phyloP scores from a whole-genome alignment of 805 yeast genomes.

The Brettanomyces bruxellensis region DNA sequence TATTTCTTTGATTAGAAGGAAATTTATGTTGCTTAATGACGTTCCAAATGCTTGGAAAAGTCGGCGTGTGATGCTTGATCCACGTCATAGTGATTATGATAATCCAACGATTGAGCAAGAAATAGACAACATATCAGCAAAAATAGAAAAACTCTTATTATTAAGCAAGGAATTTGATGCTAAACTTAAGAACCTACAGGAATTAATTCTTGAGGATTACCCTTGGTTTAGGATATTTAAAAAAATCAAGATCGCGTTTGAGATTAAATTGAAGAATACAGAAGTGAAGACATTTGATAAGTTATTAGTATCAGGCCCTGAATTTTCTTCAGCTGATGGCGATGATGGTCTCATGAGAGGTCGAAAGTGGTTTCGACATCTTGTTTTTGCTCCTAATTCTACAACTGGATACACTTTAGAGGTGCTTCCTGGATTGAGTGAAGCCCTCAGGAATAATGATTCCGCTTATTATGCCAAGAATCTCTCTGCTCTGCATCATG shows the following conservation, averaged over 20 bases:
- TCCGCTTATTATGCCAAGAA: slow-evolving; percentile 23
- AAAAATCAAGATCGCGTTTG: slow-evolving; percentile 51
- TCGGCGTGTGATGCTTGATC: slow-evolving; percentile 7
- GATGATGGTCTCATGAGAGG: slow-evolving; percentile 33
- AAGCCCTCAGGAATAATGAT: slow-evolving; percentile 37
- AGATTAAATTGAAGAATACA: slow-evolving; percentile 44
- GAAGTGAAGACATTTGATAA: slow-evolving; percentile 48
- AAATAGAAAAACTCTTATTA: slow-evolving; percentile 6
- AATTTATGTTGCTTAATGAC: slow-evolving; percentile 22
- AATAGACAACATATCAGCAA: slow-evolving; percentile 21
- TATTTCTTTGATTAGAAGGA: slow-evolving; percentile 30
- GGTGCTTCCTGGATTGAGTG: slow-evolving; percentile 51
- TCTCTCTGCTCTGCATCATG: slow-evolving; percentile 4
- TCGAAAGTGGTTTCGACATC: slow-evolving; percentile 56
- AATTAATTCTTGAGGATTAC: slow-evolving; percentile 49
- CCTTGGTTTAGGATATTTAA: slow-evolving; percentile 66
- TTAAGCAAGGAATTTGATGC: slow-evolving; percentile 13
- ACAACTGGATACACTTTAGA: slow-evolving; percentile 41
- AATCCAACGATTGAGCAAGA: slow-evolving; percentile 25
- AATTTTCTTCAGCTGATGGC: slow-evolving; percentile 11
- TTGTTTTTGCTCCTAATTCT: slow-evolving; percentile 52
- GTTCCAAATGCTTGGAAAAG: slow-evolving; percentile 26
- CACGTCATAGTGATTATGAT: slow-evolving; percentile 2
- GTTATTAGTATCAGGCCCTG: slow-evolving; percentile 31
- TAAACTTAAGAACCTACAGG: slow-evolving; percentile 29